A percentile compares a stretch with the other conserved stretches of the same genome.
These are phyloP conservation scores for Phytophthora constricta DNA, from an alignment of 352 stramenopile genomes.

Conservation along the genomic window DNA sequence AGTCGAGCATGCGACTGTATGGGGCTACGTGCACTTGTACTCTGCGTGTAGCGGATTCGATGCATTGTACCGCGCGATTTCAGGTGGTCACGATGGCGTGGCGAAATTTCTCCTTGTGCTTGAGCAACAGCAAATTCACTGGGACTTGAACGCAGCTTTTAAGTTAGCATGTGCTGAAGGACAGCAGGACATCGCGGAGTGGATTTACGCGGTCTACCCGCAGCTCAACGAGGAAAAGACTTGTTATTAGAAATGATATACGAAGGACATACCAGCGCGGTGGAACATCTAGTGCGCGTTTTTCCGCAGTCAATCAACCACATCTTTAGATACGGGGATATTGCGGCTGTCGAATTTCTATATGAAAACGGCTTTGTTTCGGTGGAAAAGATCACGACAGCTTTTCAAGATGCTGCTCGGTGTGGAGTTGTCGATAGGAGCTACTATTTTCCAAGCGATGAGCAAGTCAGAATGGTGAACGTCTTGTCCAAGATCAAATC, in stretches of 20 bases:
- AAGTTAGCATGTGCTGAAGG: background rate
- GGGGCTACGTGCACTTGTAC: constrained; percentile 13
- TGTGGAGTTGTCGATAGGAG: background rate
- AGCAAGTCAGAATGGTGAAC: background rate
- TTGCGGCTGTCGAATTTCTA: background rate
- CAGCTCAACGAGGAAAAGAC: background rate
- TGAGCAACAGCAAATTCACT: constrained; percentile 1
- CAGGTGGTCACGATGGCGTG: constrained; percentile 4
- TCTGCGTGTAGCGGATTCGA: background rate
- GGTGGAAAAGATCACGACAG: background rate
- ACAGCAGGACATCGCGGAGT: background rate
- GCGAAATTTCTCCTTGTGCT: constrained; percentile 10
- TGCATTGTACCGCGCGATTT: constrained; percentile 8
- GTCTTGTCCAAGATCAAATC: background rate
- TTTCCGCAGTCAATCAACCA: background rate
- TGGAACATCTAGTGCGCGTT: background rate
- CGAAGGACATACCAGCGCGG: background rate
- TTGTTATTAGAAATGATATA: background rate
- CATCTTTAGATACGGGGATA: background rate
- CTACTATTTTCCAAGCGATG: background rate
- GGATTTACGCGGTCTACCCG: background rate
- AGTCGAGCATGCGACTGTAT: constrained; percentile 5
- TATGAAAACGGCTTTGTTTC: background rate
- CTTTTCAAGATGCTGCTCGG: background rate
- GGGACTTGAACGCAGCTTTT: constrained; percentile 13